phyloP scores from a whole-genome alignment of 805 yeast species.

The Candida hungchunana region DNA sequence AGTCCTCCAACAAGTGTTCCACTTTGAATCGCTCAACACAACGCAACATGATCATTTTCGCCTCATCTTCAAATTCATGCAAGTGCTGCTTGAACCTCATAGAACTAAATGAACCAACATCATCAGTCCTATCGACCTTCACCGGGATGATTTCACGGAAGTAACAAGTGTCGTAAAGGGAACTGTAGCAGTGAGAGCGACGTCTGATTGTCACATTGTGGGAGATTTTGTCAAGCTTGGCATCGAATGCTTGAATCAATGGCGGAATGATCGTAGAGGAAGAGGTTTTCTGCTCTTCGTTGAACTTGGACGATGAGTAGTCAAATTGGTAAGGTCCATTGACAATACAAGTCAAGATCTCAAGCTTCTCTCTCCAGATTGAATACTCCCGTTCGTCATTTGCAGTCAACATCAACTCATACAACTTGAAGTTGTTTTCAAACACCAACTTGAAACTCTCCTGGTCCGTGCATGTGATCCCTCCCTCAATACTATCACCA shows the following conservation, averaged over 20 bases:
- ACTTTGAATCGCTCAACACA: conserved; percentile 22
- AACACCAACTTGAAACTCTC: conserved; percentile 41
- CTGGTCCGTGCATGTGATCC: conserved; percentile 30
- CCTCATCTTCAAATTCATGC: conserved; percentile 5
- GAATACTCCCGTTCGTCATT: conserved; percentile 31
- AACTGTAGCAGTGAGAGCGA: conserved; percentile 3
- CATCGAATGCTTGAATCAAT: conserved; percentile 19
- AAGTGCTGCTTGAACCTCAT: conserved; percentile 6
- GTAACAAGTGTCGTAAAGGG: conserved; percentile 21
- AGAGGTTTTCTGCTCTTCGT: conserved; percentile 21
- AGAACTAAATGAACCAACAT: conserved; percentile 10
- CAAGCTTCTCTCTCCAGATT: conserved; percentile 38
- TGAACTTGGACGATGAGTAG: conserved; percentile 22
- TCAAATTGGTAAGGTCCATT: conserved; percentile 33
- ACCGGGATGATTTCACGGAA: conserved; percentile 26
- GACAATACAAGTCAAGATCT: conserved; percentile 26
- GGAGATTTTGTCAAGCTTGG: conserved; percentile 19
- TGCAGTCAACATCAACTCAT: conserved; percentile 41
- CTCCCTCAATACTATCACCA: conserved; percentile 20
- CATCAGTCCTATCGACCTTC: conserved; percentile 9
- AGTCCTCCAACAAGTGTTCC: conserved; percentile 28
- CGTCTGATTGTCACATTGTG: conserved; percentile 1
- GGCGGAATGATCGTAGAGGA: conserved; percentile 23
- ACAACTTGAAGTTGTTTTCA: conserved; percentile 38
- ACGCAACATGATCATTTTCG: conserved; percentile 11